Evolutionary conservation across 352 stramenopile species (phyloP).

Genomic region (Blastocystis sp.): DNA sequence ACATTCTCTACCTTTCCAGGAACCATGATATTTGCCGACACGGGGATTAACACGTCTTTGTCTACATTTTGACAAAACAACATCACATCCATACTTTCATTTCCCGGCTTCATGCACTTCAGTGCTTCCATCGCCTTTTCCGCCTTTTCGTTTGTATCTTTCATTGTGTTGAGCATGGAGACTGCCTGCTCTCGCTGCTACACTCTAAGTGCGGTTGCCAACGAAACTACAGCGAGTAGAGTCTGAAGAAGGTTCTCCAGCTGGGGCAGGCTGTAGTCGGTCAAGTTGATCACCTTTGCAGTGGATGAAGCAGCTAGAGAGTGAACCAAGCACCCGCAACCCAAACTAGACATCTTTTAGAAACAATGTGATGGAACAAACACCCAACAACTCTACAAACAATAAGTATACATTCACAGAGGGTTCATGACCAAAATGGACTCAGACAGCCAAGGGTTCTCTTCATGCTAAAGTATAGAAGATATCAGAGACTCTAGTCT

Average conservation of each 20-base stretch:
- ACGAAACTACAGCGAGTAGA: slow-evolving; percentile 18
- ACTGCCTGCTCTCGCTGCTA: slow-evolving; percentile 26
- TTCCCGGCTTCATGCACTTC: slow-evolving; percentile 42
- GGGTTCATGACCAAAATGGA: neutral
- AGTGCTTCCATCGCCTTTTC: slow-evolving; percentile 59
- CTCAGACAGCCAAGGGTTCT: slow-evolving; percentile 46
- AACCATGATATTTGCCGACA: slow-evolving; percentile 52
- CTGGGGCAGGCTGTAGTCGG: slow-evolving; percentile 49
- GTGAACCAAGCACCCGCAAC: neutral
- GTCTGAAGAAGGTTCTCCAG: slow-evolving; percentile 49
- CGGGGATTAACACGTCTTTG: slow-evolving; percentile 51
- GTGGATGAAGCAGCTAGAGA: neutral
- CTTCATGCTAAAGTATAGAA: slow-evolving; percentile 14
- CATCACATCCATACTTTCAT: neutral
- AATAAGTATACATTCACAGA: neutral
- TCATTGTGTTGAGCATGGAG: slow-evolving; percentile 45
- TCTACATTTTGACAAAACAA: neutral
- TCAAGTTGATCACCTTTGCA: slow-evolving; percentile 40
- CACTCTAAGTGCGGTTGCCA: neutral
- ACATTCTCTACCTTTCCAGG: slow-evolving; percentile 49
- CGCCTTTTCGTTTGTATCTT: slow-evolving; percentile 64
- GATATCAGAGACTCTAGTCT: slow-evolving; percentile 65
- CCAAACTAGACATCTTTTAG: slow-evolving; percentile 11
- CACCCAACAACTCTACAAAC: neutral
- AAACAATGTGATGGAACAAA: slow-evolving; percentile 5